Conservation (phyloP, 495 filamentous ascomycete genomes). For the Letharia lupina region DNA sequence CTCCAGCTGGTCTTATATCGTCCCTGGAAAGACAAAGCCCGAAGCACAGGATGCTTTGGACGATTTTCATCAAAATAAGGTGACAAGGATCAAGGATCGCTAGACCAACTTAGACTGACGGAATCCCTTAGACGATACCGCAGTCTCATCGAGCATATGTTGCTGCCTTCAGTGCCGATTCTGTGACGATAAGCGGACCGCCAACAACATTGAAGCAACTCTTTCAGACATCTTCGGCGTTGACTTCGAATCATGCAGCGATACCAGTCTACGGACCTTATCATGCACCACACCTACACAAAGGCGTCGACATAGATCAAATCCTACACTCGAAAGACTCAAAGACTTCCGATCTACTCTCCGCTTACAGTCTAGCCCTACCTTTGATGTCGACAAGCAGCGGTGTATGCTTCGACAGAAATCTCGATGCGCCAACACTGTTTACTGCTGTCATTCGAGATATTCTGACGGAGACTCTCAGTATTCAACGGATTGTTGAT, state of each 20-base stretch:
- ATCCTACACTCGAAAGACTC: constrained; percentile 41
- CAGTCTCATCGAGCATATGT: constrained; percentile 59
- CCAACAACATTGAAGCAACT: constrained; percentile 54
- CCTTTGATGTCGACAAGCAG: constrained; percentile 33
- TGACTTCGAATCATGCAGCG: constrained; percentile 49
- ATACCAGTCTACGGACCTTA: constrained; percentile 73
- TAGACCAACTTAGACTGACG: not conserved
- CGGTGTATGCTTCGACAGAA: constrained; percentile 21
- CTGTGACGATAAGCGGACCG: constrained; percentile 71
- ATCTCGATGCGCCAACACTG: constrained; percentile 28
- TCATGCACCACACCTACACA: constrained; percentile 69
- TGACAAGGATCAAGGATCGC: constrained; percentile 23
- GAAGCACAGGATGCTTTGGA: constrained; percentile 39
- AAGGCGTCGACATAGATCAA: constrained; percentile 48
- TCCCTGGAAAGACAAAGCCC: constrained; percentile 37
- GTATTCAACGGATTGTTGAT: constrained; percentile 50
- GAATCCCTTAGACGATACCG: constrained; percentile 43
- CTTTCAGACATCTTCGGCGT: constrained; percentile 41
- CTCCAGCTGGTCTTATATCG: constrained; percentile 49
- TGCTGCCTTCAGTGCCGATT: constrained; percentile 61
- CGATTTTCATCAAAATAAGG: constrained; percentile 45
- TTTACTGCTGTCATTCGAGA: constrained; percentile 47
- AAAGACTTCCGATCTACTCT: constrained; percentile 18
- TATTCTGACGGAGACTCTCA: constrained; percentile 49
- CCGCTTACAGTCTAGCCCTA: constrained; percentile 12